A percentile compares a stretch with the other conserved stretches of the same genome.
phyloP scores from a whole-genome alignment of 495 filamentous ascomycete genomes.

The Neurospora discreta region DNA sequence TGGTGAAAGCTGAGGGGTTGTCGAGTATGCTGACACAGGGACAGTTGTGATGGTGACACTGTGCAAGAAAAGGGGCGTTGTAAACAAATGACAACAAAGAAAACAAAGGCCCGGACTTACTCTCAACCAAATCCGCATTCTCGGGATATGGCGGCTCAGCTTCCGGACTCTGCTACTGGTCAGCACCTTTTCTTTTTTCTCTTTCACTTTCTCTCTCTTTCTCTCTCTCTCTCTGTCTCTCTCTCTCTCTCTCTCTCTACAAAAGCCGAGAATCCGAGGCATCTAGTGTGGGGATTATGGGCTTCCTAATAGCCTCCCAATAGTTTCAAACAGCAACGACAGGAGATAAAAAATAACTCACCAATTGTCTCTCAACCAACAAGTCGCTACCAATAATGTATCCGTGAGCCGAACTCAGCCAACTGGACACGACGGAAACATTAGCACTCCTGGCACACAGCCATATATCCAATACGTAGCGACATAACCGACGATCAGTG shows the following conservation, averaged over 20 bases:
- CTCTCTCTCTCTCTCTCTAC: not conserved
- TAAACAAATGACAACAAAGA: not conserved
- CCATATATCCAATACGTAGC: not conserved
- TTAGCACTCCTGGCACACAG: not conserved
- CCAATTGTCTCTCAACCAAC: not conserved
- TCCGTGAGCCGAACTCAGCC: not conserved
- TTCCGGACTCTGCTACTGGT: not conserved
- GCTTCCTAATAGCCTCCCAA: not conserved
- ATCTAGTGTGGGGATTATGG: not conserved
- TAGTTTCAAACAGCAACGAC: not conserved
- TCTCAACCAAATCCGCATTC: not conserved
- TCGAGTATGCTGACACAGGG: no score
- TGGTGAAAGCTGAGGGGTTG: no score
- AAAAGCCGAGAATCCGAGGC: not conserved
- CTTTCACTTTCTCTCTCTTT: no score
- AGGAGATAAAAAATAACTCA: not conserved
- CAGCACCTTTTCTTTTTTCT: not conserved
- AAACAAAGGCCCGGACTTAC: not conserved
- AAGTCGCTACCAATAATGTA: not conserved
- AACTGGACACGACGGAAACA: not conserved
- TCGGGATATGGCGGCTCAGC: not conserved
- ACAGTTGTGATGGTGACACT: not conserved
- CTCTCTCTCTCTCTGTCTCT: not conserved
- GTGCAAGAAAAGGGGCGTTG: not conserved
- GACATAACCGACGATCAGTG: not conserved